Conservation (phyloP, 2,329 filamentous ascomycete species). For the Aspergillus candidus region DNA sequence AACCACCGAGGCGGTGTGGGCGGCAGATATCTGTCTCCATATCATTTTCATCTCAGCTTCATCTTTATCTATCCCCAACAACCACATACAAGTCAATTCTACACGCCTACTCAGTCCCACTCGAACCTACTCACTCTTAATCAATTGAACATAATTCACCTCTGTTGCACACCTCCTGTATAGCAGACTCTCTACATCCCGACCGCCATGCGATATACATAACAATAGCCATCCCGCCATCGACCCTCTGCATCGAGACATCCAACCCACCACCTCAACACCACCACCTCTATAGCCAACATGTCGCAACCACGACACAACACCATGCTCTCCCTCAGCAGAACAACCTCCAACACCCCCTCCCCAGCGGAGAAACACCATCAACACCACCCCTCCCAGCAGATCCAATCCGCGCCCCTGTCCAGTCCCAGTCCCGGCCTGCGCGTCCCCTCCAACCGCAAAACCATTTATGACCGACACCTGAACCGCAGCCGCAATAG, state of each 20-base stretch:
- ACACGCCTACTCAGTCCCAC: no score
- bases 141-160: no score
- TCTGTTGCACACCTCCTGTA: no score
- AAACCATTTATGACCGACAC: constrained; percentile 96
- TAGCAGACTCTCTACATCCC: no score
- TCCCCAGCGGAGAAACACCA: constrained; percentile 13
- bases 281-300: not conserved
- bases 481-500: constrained; percentile 82
- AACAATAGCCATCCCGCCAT: not conserved
- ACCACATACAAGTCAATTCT: no score
- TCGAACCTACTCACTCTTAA: no score
- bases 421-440: constrained; percentile 54
- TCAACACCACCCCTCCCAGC: constrained; percentile 29
- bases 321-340: constrained; percentile 29
- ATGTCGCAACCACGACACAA: constrained; percentile 30
- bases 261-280: not conserved
- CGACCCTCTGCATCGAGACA: not conserved
- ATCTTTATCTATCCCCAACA: no score
- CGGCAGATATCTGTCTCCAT: no score
- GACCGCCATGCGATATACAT: not conserved
- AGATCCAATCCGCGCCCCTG: constrained; percentile 45
- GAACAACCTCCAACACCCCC: constrained; percentile 18
- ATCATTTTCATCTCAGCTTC: no score
- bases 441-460: constrained; percentile 84
- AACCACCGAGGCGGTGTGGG: no score